Conservation (phyloP, 2,329 filamentous ascomycete species). For the Talaromyces sp. region DNA sequence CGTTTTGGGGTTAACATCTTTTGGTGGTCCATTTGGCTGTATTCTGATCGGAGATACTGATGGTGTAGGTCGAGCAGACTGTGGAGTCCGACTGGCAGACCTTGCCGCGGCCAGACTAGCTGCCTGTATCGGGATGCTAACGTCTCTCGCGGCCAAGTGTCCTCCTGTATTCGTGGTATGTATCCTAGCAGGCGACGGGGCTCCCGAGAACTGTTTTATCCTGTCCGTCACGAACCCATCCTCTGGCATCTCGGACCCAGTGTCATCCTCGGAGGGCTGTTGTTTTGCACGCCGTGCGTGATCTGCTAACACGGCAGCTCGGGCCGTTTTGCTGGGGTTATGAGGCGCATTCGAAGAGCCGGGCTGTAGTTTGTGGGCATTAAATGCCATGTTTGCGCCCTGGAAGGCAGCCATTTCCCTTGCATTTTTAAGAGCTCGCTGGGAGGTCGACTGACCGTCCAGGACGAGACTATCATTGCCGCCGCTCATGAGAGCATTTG, state of each 20-base stretch:
- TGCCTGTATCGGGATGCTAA: conserved; percentile 27
- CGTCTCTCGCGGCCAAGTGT: background rate
- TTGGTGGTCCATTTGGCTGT: background rate
- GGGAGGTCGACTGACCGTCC: conserved; percentile 25
- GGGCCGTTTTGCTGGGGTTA: conserved; percentile 15
- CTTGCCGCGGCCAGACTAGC: conserved; percentile 30
- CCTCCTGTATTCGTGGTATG: conserved; percentile 13
- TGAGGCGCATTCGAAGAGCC: conserved; percentile 14
- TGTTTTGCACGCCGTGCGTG: conserved; percentile 15
- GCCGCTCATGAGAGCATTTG: conserved; percentile 27
- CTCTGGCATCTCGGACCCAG: conserved; percentile 22
- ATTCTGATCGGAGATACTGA: conserved; percentile 7
- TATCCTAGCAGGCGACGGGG: conserved; percentile 14
- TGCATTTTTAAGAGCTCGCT: conserved; percentile 17
- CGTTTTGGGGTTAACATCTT: background rate
- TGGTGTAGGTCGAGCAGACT: conserved; percentile 2
- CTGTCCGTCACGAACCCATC: conserved; percentile 35
- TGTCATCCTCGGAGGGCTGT: conserved; percentile 5
- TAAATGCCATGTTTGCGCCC: conserved; percentile 35
- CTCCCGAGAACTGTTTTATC: conserved; percentile 29
- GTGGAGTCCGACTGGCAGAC: conserved; percentile 16
- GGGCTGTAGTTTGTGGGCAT: conserved; percentile 19
- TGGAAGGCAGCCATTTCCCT: conserved; percentile 25
- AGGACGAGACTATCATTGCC: conserved; percentile 18
- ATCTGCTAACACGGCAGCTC: conserved; percentile 18